phyloP scores from a whole-genome alignment of 75 land plant genomes.

The Larix kaempferi region DNA sequence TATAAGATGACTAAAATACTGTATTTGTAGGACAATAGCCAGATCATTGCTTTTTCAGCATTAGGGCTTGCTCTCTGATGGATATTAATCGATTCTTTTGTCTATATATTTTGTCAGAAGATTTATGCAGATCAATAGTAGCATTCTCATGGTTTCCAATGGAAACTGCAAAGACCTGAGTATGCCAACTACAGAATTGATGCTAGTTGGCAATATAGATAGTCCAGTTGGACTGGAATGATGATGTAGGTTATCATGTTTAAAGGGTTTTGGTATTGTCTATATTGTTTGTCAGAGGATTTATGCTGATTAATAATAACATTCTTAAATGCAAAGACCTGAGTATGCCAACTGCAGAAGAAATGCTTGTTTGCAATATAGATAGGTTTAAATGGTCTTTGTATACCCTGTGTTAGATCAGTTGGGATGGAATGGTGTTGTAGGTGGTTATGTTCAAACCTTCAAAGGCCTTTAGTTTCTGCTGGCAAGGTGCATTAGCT shows the following conservation, averaged over 20 bases:
- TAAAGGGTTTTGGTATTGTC: neutral
- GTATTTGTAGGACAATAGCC: too few relatives aligned
- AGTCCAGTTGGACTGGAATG: neutral
- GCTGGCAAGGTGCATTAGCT: too few relatives aligned
- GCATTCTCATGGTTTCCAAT: neutral
- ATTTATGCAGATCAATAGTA: neutral
- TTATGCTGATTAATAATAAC: neutral
- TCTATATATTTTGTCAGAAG: neutral
- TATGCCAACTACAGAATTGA: too few relatives aligned
- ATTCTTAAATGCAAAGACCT: neutral
- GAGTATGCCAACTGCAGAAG: too few relatives aligned
- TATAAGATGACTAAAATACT: too few relatives aligned
- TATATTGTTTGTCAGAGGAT: neutral
- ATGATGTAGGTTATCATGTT: neutral
- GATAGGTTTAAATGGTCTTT: neutral
- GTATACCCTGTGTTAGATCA: neutral
- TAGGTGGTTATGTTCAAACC: neutral
- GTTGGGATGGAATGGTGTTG: neutral
- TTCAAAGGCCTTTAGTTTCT: neutral
- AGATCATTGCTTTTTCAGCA: too few relatives aligned
- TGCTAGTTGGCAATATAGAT: neutral
- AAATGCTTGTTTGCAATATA: too few relatives aligned
- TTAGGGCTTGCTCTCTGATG: too few relatives aligned
- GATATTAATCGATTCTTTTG: too few relatives aligned
- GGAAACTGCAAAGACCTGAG: neutral